A percentile compares a stretch with the other conserved stretches of the same genome.
Conservation (phyloP, 1,284 basidiomycete genomes). For the Ceratobasidium sp. region DNA sequence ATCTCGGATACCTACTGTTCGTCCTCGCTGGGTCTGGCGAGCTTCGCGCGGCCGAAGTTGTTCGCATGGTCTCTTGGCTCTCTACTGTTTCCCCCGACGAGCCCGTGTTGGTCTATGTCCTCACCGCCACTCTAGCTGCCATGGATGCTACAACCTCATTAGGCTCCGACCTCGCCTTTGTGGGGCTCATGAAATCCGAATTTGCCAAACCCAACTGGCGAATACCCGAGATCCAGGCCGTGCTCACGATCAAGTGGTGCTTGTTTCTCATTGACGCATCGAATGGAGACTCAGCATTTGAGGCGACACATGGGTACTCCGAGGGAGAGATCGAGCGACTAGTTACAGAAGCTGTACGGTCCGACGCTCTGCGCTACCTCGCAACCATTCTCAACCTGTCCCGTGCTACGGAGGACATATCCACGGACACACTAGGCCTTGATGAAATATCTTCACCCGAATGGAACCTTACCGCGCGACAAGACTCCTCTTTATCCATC, state of each 20-base stretch:
- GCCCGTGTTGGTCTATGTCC: conserved; percentile 77
- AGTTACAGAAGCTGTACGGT: conserved; percentile 84
- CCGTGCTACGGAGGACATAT: conserved; percentile 46
- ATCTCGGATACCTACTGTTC: conserved; percentile 73
- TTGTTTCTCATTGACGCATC: conserved; percentile 84
- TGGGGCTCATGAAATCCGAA: conserved; percentile 52
- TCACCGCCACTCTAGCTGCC: conserved; percentile 75
- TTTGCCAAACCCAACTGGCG: conserved; percentile 67
- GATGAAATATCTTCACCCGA: conserved; percentile 62
- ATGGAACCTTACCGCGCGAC: conserved; percentile 60
- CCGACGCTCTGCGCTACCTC: conserved; percentile 87
- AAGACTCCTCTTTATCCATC: conserved; percentile 61
- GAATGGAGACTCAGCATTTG: conserved; percentile 73
- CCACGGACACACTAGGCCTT: conserved; percentile 53
- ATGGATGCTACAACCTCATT: conserved; percentile 68
- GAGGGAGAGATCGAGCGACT: conserved; percentile 85
- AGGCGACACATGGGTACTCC: conserved; percentile 69
- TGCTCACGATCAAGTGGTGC: conserved; percentile 87
- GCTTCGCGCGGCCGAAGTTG: conserved; percentile 71
- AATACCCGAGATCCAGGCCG: conserved; percentile 81
- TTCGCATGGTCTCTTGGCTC: conserved; percentile 76
- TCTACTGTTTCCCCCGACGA: conserved; percentile 69
- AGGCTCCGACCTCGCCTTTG: conserved; percentile 50
- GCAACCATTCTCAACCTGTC: conserved; percentile 58
- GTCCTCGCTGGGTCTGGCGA: conserved; percentile 75